Conservation (phyloP, 768 basidiomycete genomes). For the Boletus rex-veris region DNA sequence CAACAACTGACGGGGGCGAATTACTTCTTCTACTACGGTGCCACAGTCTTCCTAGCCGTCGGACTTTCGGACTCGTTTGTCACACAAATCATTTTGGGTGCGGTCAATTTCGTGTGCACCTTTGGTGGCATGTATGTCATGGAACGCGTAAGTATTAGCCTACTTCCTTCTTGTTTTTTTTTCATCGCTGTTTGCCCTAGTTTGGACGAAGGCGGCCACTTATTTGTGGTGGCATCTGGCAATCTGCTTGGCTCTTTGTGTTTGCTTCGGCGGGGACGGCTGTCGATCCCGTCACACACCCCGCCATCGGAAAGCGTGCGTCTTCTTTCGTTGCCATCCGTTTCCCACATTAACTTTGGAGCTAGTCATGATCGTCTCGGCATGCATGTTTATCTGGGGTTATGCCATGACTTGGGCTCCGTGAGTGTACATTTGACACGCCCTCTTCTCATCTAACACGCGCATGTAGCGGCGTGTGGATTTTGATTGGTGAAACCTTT, state of each 20-base stretch:
- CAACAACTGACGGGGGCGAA: slow-evolving; percentile 67
- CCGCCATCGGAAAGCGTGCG: slow-evolving; percentile 51
- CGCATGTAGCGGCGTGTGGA: no score
- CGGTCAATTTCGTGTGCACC: slow-evolving; percentile 68
- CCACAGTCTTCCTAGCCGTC: slow-evolving; percentile 64
- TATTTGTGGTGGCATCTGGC: slow-evolving; percentile 69
- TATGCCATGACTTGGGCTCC: slow-evolving; percentile 26
- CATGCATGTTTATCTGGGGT: slow-evolving; percentile 49
- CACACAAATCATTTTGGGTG: slow-evolving; percentile 72
- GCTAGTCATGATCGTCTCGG: slow-evolving; percentile 54
- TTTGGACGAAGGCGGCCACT: slow-evolving; percentile 65
- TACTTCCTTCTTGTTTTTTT: slow-evolving; percentile 8
- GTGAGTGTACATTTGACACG: no score
- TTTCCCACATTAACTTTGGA: neutral
- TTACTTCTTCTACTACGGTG: slow-evolving; percentile 45
- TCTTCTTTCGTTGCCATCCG: slow-evolving; percentile 2
- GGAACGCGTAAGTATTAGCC: slow-evolving; percentile 37
- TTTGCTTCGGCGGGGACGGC: slow-evolving; percentile 45
- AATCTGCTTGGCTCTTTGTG: slow-evolving; percentile 65
- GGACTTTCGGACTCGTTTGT: slow-evolving; percentile 65
- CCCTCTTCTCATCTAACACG: no score
- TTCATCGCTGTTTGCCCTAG: neutral
- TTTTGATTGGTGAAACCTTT: no score
- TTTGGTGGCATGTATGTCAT: slow-evolving; percentile 72
- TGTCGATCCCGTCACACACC: slow-evolving; percentile 26